phyloP scores from a whole-genome alignment of 2,329 filamentous ascomycete species.

The Pseudogymnoascus destructans region DNA sequence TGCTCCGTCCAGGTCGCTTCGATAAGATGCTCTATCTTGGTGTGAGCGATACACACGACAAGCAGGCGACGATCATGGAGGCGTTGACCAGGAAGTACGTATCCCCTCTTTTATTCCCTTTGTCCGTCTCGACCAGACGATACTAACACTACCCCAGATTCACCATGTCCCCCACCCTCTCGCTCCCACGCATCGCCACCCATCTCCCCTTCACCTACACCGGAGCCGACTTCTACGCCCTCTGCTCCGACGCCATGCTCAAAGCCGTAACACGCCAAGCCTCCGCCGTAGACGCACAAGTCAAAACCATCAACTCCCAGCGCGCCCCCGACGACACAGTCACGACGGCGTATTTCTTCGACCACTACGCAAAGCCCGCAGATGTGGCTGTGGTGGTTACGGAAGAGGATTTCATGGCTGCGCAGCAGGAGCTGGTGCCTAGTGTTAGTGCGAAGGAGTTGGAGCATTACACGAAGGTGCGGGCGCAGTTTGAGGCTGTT shows the following conservation, averaged over 20 bases:
- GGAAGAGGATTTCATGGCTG: slow-evolving; percentile 75
- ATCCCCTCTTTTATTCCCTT: not conserved
- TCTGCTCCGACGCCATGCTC: slow-evolving; percentile 97
- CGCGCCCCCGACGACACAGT: slow-evolving; percentile 33
- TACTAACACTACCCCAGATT: slow-evolving; percentile 47
- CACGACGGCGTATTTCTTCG: slow-evolving; percentile 88
- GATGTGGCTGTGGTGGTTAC: slow-evolving; percentile 81
- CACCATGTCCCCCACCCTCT: slow-evolving; percentile 65
- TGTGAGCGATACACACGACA: slow-evolving; percentile 91
- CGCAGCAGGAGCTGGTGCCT: slow-evolving; percentile 76
- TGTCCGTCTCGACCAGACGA: not conserved
- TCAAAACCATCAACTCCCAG: slow-evolving; percentile 51
- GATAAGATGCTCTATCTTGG: slow-evolving; percentile 98
- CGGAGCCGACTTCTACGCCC: slow-evolving; percentile 89
- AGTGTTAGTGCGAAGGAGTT: slow-evolving; percentile 88
- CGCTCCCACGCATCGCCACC: slow-evolving; percentile 59
- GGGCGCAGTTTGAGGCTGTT: slow-evolving; percentile 65
- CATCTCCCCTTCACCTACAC: slow-evolving; percentile 90
- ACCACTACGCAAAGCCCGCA: slow-evolving; percentile 70
- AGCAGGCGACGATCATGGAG: slow-evolving; percentile 88
- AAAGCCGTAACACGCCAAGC: slow-evolving; percentile 94
- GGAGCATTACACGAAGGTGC: slow-evolving; percentile 76
- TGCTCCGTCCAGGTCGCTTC: slow-evolving; percentile 81
- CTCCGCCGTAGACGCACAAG: slow-evolving; percentile 68
- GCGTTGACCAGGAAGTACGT: slow-evolving; percentile 85